These are phyloP conservation scores for Phytophthora parvispora DNA, from an alignment of 352 stramenopile genomes.

Conservation along the genomic window DNA sequence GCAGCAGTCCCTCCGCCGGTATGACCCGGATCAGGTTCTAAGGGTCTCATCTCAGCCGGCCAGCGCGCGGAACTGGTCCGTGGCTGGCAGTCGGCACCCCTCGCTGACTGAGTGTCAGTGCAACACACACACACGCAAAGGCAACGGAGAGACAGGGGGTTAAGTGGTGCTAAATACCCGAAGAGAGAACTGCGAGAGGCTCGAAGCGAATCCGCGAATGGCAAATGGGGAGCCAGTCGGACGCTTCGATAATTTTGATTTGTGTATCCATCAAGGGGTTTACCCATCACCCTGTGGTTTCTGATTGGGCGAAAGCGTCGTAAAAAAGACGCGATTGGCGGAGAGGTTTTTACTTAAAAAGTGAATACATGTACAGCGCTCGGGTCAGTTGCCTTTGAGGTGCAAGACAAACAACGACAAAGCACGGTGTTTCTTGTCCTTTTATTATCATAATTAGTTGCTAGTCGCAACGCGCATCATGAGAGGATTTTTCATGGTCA, in stretches of 20 bases:
- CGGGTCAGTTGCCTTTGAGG: no score
- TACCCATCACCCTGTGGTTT: background rate
- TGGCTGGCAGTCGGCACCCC: conserved; percentile 47
- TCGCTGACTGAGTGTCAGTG: conserved; percentile 48
- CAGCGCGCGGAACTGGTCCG: conserved; percentile 37
- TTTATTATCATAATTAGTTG: no score
- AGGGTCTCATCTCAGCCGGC: conserved; percentile 57
- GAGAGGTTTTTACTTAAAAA: background rate
- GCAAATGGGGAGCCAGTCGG: background rate
- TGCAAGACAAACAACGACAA: no score
- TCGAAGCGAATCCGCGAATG: conserved; percentile 9
- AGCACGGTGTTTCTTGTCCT: no score
- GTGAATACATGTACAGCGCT: no score
- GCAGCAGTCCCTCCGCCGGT: conserved; percentile 53
- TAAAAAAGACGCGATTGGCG: conserved; percentile 1
- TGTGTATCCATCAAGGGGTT: background rate
- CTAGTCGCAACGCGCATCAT: conserved; percentile 5
- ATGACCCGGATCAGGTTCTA: conserved; percentile 58
- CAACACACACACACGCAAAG: background rate
- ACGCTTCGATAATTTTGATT: background rate
- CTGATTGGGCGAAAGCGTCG: background rate
- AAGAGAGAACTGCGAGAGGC: background rate
- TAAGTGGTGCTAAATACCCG: conserved; percentile 3
- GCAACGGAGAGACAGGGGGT: background rate
- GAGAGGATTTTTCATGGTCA: conserved; percentile 23